phyloP scores from a whole-genome alignment of 805 yeast genomes.

The Citeromyces matritensis region DNA sequence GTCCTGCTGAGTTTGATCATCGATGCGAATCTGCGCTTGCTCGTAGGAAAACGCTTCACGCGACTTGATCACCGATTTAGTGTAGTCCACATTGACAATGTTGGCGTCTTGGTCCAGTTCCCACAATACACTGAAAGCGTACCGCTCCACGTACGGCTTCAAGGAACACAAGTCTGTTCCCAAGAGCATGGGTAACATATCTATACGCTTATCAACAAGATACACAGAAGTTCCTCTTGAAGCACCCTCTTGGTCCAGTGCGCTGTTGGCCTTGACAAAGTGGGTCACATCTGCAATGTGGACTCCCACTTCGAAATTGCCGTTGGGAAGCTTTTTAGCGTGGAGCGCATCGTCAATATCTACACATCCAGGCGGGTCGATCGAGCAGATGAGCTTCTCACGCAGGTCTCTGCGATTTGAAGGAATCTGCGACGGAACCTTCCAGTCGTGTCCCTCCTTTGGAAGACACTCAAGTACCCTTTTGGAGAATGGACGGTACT shows the following conservation, averaged over 20 bases:
- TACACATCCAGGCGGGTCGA: constrained; percentile 96
- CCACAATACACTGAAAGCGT: constrained; percentile 93
- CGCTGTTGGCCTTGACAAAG: constrained; percentile 85
- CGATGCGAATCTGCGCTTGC: constrained; percentile 83
- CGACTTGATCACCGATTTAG: constrained; percentile 81
- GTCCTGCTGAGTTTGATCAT: constrained; percentile 61
- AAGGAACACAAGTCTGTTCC: constrained; percentile 95
- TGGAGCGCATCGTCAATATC: constrained; percentile 98
- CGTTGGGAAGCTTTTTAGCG: constrained; percentile 73
- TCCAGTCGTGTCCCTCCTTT: constrained; percentile 86
- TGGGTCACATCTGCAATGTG: constrained; percentile 98
- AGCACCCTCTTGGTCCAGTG: constrained; percentile 92
- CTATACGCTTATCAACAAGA: constrained; percentile 94
- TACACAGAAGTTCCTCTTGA: constrained; percentile 95
- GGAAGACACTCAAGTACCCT: constrained; percentile 89
- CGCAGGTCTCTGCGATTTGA: constrained; percentile 72
- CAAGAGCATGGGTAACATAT: constrained; percentile 89
- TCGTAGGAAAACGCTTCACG: constrained; percentile 93
- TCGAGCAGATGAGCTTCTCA: constrained; percentile 82
- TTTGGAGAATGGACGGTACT: constrained; percentile 88
- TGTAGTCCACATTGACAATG: constrained; percentile 62
- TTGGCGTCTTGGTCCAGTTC: constrained; percentile 80
- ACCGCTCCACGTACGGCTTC: constrained; percentile 90
- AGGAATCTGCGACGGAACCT: constrained; percentile 53
- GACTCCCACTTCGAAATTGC: constrained; percentile 94